Base-by-base conservation (phyloP, 73 alveolate genomes). In the Tetrahymena borealis region DNA sequence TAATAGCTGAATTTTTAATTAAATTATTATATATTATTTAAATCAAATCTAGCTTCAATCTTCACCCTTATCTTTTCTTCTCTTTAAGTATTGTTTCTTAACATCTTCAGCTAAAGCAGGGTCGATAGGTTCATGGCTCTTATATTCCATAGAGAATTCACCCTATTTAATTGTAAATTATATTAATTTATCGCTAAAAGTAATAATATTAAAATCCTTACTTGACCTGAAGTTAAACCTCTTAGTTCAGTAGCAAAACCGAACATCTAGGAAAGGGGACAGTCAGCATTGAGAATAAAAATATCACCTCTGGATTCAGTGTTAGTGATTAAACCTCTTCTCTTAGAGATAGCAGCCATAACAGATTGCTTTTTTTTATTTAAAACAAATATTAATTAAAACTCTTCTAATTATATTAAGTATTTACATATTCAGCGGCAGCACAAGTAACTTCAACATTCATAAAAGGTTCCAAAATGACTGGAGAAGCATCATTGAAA, bases 191-290 rank as follows among this genome's bases (percentile, higher is more conserved):
- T 60, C 20, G 28, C 10, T 60, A 20, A 18, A 24, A 24, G 2
- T 60, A 2, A 60, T 24, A 60, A 24, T 11, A 18, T 15, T 3
- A 15, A 60, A 6, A 24, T 15, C 1, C 35, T 60, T 60, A 60
- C 85, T 94, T 97, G 96, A 39, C 99, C 99, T 91, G 97, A 98
- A 11, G 99, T 98, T 36, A 92, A 94, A 3, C 99, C 98, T 93
- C 99, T 97, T 39, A 98, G 93, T 94, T 98, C 99, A 28, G 99
- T 97, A 11, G 99, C 98, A 95, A 97, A 98, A 42, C 99, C 99
- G 85, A 98, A 98, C 99, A 98, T 98, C 10, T 92, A 41, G 1
- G 98, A 95, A 11, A 96, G 96, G 8, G 98, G 98, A 4, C 96
- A 98, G 78, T 96, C 99, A 24, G 99, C 99, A 60, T 91, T 92